Evolutionary conservation across 2,329 filamentous ascomycete species (phyloP).

Genomic region (Colletotrichum somersetense): DNA sequence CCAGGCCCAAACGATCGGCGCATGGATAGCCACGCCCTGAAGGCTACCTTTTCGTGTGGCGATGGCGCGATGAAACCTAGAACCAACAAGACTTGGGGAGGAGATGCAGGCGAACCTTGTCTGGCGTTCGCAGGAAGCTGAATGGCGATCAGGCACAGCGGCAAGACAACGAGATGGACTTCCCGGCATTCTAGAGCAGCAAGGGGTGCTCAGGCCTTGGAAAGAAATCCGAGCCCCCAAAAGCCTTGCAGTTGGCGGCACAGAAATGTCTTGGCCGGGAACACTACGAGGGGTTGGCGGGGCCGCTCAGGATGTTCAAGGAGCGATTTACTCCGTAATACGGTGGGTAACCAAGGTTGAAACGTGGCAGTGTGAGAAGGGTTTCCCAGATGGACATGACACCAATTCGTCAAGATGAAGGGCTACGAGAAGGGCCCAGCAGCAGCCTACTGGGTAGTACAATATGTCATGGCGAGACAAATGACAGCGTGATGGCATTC

Average conservation of each 20-base stretch:
- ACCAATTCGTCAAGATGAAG: neutral
- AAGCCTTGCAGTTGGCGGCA: slow-evolving; percentile 3
- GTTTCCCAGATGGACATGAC: slow-evolving; percentile 8
- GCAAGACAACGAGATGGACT: slow-evolving; percentile 27
- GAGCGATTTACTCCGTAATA: slow-evolving; percentile 29
- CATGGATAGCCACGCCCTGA: slow-evolving; percentile 23
- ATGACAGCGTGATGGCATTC: slow-evolving; percentile 29
- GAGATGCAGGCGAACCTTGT: slow-evolving; percentile 9
- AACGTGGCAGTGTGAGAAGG: slow-evolving; percentile 30
- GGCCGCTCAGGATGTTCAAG: slow-evolving; percentile 22
- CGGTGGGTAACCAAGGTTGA: slow-evolving; percentile 29
- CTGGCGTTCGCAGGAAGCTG: slow-evolving; percentile 17
- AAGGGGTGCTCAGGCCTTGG: slow-evolving; percentile 25
- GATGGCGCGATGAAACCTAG: slow-evolving; percentile 1
- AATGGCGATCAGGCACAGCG: slow-evolving; percentile 12
- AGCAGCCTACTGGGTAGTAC: neutral
- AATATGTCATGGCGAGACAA: slow-evolving; percentile 19
- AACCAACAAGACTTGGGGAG: neutral
- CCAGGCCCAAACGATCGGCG: slow-evolving; percentile 29
- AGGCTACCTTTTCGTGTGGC: neutral
- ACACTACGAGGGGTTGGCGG: slow-evolving; percentile 12
- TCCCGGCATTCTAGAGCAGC: slow-evolving; percentile 19
- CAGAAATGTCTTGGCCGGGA: slow-evolving; percentile 25
- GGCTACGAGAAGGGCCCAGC: slow-evolving; percentile 8
- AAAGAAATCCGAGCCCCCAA: slow-evolving; percentile 22